Evolutionary conservation across 164 flowering plant genomes (phyloP), one percentile per base, ranked within the genome.

Genomic region (Umbellularia californica): DNA sequence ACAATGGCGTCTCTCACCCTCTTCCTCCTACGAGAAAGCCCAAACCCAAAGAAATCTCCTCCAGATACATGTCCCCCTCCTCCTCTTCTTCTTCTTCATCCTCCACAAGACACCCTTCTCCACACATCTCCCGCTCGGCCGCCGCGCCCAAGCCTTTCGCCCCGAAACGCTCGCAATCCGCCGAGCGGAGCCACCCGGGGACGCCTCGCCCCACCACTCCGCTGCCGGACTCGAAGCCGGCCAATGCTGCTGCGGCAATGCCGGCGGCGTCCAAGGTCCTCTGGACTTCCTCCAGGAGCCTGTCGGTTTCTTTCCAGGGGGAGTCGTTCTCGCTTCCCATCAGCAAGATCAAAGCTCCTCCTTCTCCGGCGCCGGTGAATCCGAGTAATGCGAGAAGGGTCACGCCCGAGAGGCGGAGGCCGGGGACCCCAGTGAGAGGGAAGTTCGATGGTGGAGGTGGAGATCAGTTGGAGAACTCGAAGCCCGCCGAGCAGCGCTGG

Each of bases 241-340:
- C 80, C 75, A 84, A 84, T 84, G 87, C 79, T 19, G 75, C 78
- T 51, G 13, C 30, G 5, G 91, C 82, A 24, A 72, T 82, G 11
- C 84, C 93, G 1, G 84, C 83, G 15, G 90, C 97, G 9, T 64
- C 93, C 1, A 88, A 88, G 87, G 78, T 90, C 58, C 77, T 90
- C 28, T 80, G 88, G 52, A 90, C 94, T 72, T 90, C 99, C 1
- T 86, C 92, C 2, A 79, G 99, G 81, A 91, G 97, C 64, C 84
- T 94, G 70, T 91, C 98, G 0, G 98, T 95, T 75, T 93, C 99
- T 6, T 95, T 95, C 77, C 98, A 95, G 79, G 99, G 99, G 3
- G 97, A 94, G 74, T 84, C 97, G 6, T 95, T 89, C 79, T 89
- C 97, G 19, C 89, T 95, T 33, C 97, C 95, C 47, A 77, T 94